These are phyloP conservation scores for Tillandsia leiboldiana DNA, from an alignment of 176 grass and related monocot genomes.

Conservation along the genomic window DNA sequence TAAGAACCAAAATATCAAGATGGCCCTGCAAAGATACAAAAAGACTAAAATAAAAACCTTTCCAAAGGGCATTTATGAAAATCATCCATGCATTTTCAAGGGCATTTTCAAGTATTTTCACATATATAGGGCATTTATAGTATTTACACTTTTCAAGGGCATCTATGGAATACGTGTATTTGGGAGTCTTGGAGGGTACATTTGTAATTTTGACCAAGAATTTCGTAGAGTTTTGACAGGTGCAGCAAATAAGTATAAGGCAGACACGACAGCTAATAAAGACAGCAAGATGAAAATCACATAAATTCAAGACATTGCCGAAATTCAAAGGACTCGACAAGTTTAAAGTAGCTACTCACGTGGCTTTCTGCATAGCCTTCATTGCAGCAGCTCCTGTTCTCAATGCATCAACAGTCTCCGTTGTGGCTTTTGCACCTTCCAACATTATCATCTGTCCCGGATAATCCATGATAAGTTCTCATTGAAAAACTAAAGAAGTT, in stretches of 20 bases:
- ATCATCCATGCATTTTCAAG: too few relatives aligned
- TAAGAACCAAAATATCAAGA: too few relatives aligned
- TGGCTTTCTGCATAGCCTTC: constrained; percentile 80
- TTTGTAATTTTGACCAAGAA: too few relatives aligned
- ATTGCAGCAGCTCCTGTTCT: constrained; percentile 72
- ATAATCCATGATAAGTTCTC: background rate
- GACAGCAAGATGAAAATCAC: background rate
- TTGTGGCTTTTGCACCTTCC: constrained; percentile 73
- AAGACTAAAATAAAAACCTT: too few relatives aligned
- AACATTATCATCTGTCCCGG: constrained; percentile 61
- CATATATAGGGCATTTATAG: too few relatives aligned
- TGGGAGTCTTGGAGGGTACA: too few relatives aligned
- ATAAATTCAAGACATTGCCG: background rate
- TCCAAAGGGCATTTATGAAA: too few relatives aligned
- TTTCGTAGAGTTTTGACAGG: background rate
- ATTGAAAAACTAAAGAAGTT: constrained; percentile 1
- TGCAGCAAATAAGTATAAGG: background rate
- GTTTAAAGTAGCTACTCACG: constrained; percentile 32
- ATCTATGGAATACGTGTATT: too few relatives aligned
- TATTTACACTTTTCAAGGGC: too few relatives aligned
- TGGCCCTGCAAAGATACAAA: too few relatives aligned
- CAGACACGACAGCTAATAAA: background rate
- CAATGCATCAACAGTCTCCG: constrained; percentile 75
- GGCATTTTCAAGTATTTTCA: too few relatives aligned
- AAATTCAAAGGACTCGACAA: background rate